Conservation (phyloP, 2,329 filamentous ascomycete genomes). For the Sporothrix dimorphospora region DNA sequence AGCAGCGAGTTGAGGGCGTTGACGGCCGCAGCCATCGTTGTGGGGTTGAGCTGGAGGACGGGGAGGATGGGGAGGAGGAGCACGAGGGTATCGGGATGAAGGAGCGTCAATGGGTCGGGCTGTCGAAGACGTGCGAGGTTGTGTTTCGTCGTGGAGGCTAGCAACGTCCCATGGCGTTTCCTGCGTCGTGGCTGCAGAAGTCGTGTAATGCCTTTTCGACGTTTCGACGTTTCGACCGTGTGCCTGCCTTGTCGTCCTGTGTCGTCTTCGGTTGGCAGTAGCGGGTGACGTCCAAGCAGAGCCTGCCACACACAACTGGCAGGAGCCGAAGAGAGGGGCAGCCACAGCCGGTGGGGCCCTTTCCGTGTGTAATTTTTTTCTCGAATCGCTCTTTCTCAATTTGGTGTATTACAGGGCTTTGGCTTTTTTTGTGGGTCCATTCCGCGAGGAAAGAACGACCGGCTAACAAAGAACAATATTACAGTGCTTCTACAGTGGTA, state of each 20-base stretch:
- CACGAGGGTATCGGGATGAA: not conserved
- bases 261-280: constrained; percentile 10
- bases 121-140: not conserved
- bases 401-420: constrained; percentile 28
- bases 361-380: constrained; percentile 26
- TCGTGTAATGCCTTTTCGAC: not conserved
- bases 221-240: not conserved
- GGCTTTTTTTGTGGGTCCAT: constrained; percentile 8
- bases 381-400: constrained; percentile 9
- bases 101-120: not conserved
- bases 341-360: constrained; percentile 23
- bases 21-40: constrained; percentile 44
- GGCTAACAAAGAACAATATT: not conserved
- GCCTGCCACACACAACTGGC: constrained; percentile 3
- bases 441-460: not conserved
- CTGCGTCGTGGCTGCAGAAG: not conserved
- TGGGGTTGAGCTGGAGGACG: not conserved
- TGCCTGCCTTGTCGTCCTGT: not conserved
- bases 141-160: not conserved
- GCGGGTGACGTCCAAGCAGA: constrained; percentile 17
- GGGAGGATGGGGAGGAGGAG: not conserved
- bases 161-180: constrained; percentile 15
- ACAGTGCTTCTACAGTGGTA: not conserved
- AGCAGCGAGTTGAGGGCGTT: constrained; percentile 58
- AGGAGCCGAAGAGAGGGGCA: constrained; percentile 29